Evolutionary conservation across 441 rosid genomes (phyloP).

Genomic region (Brassica balearica): DNA sequence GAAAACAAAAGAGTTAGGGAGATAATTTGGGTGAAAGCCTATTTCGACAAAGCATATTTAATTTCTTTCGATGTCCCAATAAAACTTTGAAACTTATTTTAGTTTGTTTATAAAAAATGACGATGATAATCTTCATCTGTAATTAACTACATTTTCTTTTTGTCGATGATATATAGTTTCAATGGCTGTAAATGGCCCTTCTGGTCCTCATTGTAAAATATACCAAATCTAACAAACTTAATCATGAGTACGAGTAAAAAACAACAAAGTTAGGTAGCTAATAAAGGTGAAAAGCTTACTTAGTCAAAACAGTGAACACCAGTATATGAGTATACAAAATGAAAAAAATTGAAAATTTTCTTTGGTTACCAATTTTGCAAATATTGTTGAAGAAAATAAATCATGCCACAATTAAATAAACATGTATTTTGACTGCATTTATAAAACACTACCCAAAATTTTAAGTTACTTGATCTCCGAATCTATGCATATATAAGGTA

Average conservation of each 20-base stretch:
- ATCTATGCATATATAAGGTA: not conserved
- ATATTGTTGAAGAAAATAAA: not conserved
- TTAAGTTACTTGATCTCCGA: not conserved
- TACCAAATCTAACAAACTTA: conserved; percentile 11
- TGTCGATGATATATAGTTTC: not conserved
- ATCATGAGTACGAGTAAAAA: conserved; percentile 15
- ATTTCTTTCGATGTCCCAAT: not conserved
- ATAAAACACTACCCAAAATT: not conserved
- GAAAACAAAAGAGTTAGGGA: conserved; percentile 32
- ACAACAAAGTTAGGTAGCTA: conserved; percentile 5
- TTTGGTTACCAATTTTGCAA: not conserved
- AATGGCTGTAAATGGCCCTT: not conserved
- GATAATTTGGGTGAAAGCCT: conserved; percentile 33
- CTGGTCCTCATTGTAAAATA: not conserved
- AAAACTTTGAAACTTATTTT: conserved; percentile 5
- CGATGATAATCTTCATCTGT: not conserved
- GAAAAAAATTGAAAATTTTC: not conserved
- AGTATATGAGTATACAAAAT: conserved; percentile 7
- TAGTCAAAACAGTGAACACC: conserved; percentile 13
- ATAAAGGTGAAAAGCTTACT: conserved; percentile 21
- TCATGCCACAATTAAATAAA: not conserved
- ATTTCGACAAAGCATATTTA: conserved; percentile 23
- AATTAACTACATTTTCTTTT: not conserved
- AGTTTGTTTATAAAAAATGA: not conserved
- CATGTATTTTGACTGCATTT: not conserved